Evolutionary conservation across 177 flowering plant genomes (phyloP), one percentile per base, ranked within the genome.

Genomic region (Tripterygium wilfordii): DNA sequence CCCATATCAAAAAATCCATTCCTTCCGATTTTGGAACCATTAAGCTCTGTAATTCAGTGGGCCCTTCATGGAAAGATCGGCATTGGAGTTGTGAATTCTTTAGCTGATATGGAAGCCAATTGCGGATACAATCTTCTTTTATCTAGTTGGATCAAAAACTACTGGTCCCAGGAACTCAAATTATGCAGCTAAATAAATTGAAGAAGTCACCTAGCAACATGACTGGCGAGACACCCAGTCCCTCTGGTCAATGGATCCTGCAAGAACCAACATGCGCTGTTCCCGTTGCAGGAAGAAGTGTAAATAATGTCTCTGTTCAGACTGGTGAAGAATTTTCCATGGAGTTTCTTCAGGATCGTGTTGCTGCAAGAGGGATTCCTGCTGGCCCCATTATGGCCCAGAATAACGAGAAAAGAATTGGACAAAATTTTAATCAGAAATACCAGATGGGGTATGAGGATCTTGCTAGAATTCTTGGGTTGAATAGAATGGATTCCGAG

Each of bases 281-380:
- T 37, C 24, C 45, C 3, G 19, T 25, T 31, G 43, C 18, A 8
- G 61, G 43, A 40, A 53, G 45, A 17, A 53, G 43, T 44, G 58
- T 42, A 26, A 52, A 53, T 41, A 66, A 71, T 51, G 45, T 67
- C 1, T 65, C 70, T 44, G 20, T 72, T 37, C 75, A 49, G 61
- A 75, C 67, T 0, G 75, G 75, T 14, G 81, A 73, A 48, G 78
- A 75, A 18, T 72, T 75, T 39, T 65, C 80, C 8, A 36, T 59
- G 56, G 64, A 65, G 47, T 65, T 78, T 61, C 62, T 71, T 44
- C 61, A 62, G 53, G 75, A 71, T 30, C 64, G 64, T 55, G 45
- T 49, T 32, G 45, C 53, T 31, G 28, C 62, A 0, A 55, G 53
- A 51, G 42, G 38, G 30, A 57, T 45, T 47, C 49, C 68, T 35